Evolutionary conservation across 306 rosid genomes (phyloP).

Genomic region (Corylus heterophylla): DNA sequence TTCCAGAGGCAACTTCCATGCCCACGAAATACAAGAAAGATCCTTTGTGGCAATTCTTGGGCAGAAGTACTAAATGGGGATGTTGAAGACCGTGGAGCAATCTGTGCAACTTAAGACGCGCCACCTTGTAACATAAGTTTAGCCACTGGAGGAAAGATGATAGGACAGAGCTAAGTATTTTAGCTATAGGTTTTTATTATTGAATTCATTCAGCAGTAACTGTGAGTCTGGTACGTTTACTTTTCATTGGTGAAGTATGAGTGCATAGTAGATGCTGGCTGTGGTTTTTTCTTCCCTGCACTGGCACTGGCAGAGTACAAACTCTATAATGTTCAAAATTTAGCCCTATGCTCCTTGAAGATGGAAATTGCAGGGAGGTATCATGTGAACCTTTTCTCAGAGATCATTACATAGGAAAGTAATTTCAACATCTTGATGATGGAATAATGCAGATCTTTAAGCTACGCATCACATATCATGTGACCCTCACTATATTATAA

Average conservation of each 20-base stretch:
- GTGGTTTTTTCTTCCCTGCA: background rate
- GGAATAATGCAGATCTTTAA: background rate
- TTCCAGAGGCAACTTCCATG: slow-evolving; percentile 4
- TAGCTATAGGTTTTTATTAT: background rate
- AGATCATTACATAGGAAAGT: background rate
- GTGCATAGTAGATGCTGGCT: background rate
- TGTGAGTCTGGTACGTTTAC: background rate
- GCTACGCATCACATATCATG: too few species aligned
- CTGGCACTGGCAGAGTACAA: background rate
- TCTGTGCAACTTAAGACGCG: background rate
- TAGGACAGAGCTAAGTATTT: background rate
- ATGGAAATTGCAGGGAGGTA: background rate
- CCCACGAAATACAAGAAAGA: background rate
- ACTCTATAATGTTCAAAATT: background rate
- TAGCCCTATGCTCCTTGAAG: background rate
- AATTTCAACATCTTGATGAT: background rate
- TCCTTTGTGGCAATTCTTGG: background rate
- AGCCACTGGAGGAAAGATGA: background rate
- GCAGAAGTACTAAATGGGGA: background rate
- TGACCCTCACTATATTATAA: too few species aligned
- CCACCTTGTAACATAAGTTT: background rate
- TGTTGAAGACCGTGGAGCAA: background rate
- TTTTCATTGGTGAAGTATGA: background rate
- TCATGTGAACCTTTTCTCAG: background rate
- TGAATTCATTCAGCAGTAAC: background rate